Evolutionary conservation across 2,329 filamentous ascomycete genomes (phyloP), one percentile per base, ranked within the genome.

Genomic region (Alternaria postmessia): DNA sequence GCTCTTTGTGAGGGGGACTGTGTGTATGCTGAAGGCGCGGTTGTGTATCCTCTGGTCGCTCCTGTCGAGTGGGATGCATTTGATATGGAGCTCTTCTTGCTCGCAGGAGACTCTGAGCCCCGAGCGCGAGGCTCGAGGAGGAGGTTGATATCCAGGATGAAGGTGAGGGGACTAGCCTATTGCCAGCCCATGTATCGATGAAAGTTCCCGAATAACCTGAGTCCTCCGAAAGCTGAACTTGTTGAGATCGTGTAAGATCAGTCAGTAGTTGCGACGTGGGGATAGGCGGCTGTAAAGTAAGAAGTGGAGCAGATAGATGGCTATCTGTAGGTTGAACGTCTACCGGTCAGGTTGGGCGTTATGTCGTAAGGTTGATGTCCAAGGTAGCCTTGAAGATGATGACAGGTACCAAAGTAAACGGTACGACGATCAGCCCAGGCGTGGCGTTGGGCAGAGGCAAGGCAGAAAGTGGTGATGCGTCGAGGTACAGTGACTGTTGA

Each of bases 111-210:
- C 86, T 91, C 89, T 81, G 90, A 89, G 86, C 88, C 88, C 78
- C 88, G 83, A 77, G 85, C 88, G 77, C 88, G 83, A 77, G 85
- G 86, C 86, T 94, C 92, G 81, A 97, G 87, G 69, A 97, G 87
- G 70, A 91, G 89, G 81, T 91, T 88, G 91, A 97, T 96, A 94
- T 97, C 93, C 93, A 97, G 90, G 87, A 85, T 94, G 88, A 84
- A 87, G 86, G 85, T 85, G 68, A 30, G 67, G 64, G 67, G 74
- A 80, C 79, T 77, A 77, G 80, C 78, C 63, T 72, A 63, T 52
- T 66, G 70, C 81, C 78, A 82, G 80, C 79, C 78, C 78, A 80
- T 79, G 71, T 63, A 69, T 64, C 68, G 63, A 57, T 46, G 54
- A 57, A 54, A 42, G 38, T 61, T 64, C 55, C 54, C 64, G 68